Evolutionary conservation across 805 yeast species (phyloP).

Genomic region (Candida wancherniae): DNA sequence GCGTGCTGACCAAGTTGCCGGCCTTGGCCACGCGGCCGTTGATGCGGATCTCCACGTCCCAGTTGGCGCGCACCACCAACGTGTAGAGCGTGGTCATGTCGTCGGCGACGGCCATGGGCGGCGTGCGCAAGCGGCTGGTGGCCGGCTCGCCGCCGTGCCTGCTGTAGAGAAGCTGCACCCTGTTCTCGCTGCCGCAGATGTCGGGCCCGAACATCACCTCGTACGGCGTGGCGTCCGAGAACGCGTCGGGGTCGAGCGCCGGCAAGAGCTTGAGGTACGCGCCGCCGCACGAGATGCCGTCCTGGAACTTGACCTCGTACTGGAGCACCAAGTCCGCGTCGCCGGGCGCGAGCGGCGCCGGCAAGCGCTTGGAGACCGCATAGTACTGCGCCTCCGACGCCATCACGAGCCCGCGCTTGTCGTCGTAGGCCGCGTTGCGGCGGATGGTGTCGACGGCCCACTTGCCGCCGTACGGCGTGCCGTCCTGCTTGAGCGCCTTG

Average conservation of each 20-base stretch:
- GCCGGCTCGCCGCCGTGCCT: slow-evolving; percentile 56
- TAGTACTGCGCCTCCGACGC: slow-evolving; percentile 74
- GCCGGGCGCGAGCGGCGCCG: slow-evolving; percentile 53
- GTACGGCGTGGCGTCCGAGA: slow-evolving; percentile 65
- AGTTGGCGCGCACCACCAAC: slow-evolving; percentile 58
- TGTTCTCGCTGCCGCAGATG: slow-evolving; percentile 76
- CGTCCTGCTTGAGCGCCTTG: slow-evolving; percentile 43
- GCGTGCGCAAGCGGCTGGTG: slow-evolving; percentile 63
- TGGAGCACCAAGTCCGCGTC: slow-evolving; percentile 73
- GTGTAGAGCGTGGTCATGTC: slow-evolving; percentile 70
- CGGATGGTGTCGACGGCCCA: slow-evolving; percentile 70
- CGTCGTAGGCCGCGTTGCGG: slow-evolving; percentile 49
- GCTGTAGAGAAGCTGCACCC: slow-evolving; percentile 69
- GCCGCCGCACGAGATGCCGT: slow-evolving; percentile 81
- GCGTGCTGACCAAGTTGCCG: slow-evolving; percentile 57
- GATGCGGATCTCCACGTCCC: slow-evolving; percentile 73
- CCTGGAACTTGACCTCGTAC: slow-evolving; percentile 82
- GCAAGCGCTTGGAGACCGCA: slow-evolving; percentile 68
- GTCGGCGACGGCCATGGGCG: slow-evolving; percentile 62
- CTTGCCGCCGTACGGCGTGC: slow-evolving; percentile 61
- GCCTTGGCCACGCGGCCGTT: slow-evolving; percentile 71
- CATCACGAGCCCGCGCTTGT: slow-evolving; percentile 74
- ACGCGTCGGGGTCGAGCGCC: slow-evolving; percentile 38
- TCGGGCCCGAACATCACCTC: slow-evolving; percentile 95
- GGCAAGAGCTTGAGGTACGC: slow-evolving; percentile 77